Conservation (phyloP, 1,284 basidiomycete species). For the Ganoderma lingzhi region DNA sequence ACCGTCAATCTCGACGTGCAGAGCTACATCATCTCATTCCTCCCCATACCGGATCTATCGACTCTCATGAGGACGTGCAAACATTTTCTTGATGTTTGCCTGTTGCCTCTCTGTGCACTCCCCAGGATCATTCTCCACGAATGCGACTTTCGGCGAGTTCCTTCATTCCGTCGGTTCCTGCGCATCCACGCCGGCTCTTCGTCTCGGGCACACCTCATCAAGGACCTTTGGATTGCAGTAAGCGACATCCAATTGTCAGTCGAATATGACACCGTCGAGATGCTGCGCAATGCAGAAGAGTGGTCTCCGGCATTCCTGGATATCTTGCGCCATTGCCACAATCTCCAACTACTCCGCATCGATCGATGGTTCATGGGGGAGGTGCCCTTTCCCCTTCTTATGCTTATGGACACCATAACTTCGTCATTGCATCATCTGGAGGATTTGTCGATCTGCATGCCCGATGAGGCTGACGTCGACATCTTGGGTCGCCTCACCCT, state of each 20-base stretch:
- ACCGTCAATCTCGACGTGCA: slow-evolving; percentile 10
- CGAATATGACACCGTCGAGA: no score
- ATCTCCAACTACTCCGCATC: background rate
- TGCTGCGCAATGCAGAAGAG: background rate
- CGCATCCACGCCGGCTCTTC: background rate
- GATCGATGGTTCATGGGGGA: slow-evolving; percentile 5
- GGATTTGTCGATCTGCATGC: background rate
- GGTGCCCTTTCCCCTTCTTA: background rate
- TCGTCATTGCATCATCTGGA: background rate
- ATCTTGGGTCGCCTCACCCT: background rate
- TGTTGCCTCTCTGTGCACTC: slow-evolving; percentile 7
- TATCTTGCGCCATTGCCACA: background rate
- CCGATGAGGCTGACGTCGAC: background rate
- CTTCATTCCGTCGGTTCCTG: slow-evolving; percentile 3
- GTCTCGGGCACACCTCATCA: slow-evolving; percentile 5
- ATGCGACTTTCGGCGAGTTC: background rate
- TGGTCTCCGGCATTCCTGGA: background rate
- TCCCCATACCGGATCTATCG: background rate
- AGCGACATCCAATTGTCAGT: background rate
- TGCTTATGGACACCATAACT: background rate
- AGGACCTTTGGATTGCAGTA: background rate
- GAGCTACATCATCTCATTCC: background rate
- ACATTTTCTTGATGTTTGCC: background rate
- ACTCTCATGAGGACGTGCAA: slow-evolving; percentile 2
- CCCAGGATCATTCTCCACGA: background rate